Conservation (phyloP, 1,139 yeast genomes). For the Candida frijolesensis region DNA sequence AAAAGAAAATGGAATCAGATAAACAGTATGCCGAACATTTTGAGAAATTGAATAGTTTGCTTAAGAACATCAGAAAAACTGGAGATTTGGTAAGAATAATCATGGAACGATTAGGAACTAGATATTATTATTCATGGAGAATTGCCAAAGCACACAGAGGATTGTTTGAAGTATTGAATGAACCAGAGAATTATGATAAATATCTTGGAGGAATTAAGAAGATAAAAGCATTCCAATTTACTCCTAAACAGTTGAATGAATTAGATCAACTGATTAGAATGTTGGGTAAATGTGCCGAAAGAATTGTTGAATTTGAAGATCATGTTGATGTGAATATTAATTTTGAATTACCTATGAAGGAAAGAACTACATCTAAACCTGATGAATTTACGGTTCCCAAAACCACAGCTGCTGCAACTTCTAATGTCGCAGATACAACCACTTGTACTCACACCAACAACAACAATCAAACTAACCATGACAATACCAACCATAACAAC, state of each 20-base stretch:
- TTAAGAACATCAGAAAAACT: conserved; percentile 36
- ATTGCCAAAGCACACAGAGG: conserved; percentile 46
- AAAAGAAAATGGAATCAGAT: conserved; percentile 19
- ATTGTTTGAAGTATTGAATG: conserved; percentile 30
- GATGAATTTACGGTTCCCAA: background rate
- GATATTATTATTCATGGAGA: conserved; percentile 56
- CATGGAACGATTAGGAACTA: conserved; percentile 38
- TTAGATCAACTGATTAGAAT: conserved; percentile 18
- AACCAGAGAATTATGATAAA: conserved; percentile 31
- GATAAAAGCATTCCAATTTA: conserved; percentile 17
- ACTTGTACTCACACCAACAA: background rate
- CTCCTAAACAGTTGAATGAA: conserved; percentile 29
- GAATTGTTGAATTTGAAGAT: conserved; percentile 11
- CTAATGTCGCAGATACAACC: background rate
- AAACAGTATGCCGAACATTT: conserved; percentile 20
- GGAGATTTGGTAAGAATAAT: conserved; percentile 39
- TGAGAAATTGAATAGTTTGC: conserved; percentile 28
- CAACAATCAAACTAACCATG: background rate
- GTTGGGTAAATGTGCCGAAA: conserved; percentile 11
- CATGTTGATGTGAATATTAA: conserved; percentile 3
- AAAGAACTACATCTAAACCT: background rate
- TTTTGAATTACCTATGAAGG: conserved; percentile 1
- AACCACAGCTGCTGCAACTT: conserved; percentile 1
- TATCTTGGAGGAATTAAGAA: conserved; percentile 17
- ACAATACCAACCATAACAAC: conserved; percentile 1